Base-by-base conservation (phyloP, 169 alveolate genomes). In the Condylostoma magnum region DNA sequence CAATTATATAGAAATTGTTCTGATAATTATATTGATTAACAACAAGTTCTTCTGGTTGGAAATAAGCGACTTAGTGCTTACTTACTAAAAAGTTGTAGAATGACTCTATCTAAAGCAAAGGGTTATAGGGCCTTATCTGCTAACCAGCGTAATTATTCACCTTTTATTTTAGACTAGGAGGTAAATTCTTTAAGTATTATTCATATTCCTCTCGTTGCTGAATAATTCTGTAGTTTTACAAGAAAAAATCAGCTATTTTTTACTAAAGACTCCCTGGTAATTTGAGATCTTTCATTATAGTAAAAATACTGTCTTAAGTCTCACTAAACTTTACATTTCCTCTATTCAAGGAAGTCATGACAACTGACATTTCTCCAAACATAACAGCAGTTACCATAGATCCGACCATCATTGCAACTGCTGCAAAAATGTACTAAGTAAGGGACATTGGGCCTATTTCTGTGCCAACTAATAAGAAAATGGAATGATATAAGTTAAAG, bases 181-280 rank as follows among this genome's bases (percentile, higher is more conserved):
- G 65, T n/a, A 67, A 12, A 25, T 28, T 30, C 15, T 28, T 20
- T 30, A 51, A 10, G 12, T 48, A 48, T 2, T 25, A 8, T 30
- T 67, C 56, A 31, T 48, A 67, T 34, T 27, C 18, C 12, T 47
- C 34, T 30, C 36, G 27, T 43, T 67, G 66, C 54, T 67, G 66
- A 12, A 30, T 10, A n/a, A 50, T 46, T 27, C 28, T 15, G 36
- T 28, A 50, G 3, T 60, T 28, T 4, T 25, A 30, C 37, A 15
- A 27, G 67, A 67, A 46, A 67, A 15, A 67, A 36, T 46, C 65
- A 2, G 47, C 33, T 1, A 67, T 50, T 48, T 20, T 30, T 18
- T 12, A 31, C 36, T 67, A 47, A 4, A 67, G 51, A n/a, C 30
- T 31, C 4, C 50, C 53, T 8, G 43, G 43, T 18, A 67, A 52